Conservation (phyloP, 257 asterid genomes). For the Jacaranda mimosifolia region DNA sequence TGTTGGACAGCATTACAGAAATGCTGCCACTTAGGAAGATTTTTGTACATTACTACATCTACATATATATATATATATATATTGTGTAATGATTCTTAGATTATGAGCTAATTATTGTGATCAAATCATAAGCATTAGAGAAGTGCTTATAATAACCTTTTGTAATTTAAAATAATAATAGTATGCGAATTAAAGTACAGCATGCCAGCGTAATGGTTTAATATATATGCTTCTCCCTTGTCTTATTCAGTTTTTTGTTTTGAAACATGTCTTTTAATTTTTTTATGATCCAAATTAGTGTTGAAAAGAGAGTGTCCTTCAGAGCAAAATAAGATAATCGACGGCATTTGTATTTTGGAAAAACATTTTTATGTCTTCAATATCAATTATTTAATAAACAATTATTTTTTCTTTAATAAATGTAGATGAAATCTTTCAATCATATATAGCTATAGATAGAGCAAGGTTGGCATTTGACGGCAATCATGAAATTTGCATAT, state of each 20-base stretch:
- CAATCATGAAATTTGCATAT: too few species aligned
- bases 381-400: too few species aligned
- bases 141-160: slow-evolving; percentile 23
- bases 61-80: slow-evolving; percentile 29
- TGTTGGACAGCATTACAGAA: slow-evolving; percentile 51
- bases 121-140: slow-evolving; percentile 23
- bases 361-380: too few species aligned
- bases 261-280: neutral
- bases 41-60: slow-evolving; percentile 50
- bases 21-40: slow-evolving; percentile 57
- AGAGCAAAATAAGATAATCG: too few species aligned
- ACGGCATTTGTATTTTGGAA: too few species aligned
- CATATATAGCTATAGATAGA: too few species aligned
- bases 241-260: neutral
- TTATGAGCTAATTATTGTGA: slow-evolving; percentile 32
- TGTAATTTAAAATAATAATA: slow-evolving; percentile 15
- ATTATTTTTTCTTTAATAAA: too few species aligned
- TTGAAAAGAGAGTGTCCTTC: too few species aligned
- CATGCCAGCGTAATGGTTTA: neutral
- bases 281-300: neutral
- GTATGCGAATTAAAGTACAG: neutral
- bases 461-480: too few species aligned
- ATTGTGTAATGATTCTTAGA: slow-evolving; percentile 25
- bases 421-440: too few species aligned
- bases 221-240: neutral